A percentile compares a stretch with the other conserved stretches of the same genome.
Conservation (phyloP, 345 rosid species). For the Nasturtium officinale region DNA sequence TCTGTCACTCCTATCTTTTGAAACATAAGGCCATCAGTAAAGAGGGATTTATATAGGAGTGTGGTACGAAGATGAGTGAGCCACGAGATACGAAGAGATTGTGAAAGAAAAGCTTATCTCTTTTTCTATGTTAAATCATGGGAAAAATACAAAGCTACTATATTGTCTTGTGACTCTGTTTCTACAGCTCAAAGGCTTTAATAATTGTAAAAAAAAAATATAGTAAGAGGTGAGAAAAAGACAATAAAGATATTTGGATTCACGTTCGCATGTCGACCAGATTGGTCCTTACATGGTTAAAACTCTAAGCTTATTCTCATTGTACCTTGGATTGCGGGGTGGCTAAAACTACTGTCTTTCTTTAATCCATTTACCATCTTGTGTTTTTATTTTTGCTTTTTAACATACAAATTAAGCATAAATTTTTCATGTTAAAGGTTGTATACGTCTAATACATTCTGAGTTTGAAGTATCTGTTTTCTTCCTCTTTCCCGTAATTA, state of each 20-base stretch:
- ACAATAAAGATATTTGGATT: conserved; percentile 31
- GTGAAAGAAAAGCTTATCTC: conserved; percentile 37
- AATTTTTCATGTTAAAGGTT: neutral
- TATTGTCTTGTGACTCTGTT: conserved; percentile 35
- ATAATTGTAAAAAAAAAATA: conserved; percentile 31
- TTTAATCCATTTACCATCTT: neutral
- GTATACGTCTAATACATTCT: neutral
- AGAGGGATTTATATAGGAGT: conserved; percentile 11
- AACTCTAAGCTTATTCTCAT: neutral
- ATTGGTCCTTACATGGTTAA: conserved; percentile 3
- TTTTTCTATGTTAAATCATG: conserved; percentile 30
- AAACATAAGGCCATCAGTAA: conserved; percentile 8
- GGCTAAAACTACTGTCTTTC: neutral
- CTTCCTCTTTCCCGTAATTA: neutral
- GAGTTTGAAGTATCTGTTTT: neutral
- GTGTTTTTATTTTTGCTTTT: neutral
- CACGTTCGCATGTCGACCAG: conserved; percentile 35
- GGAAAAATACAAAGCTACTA: conserved; percentile 30
- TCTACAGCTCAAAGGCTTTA: conserved; percentile 35
- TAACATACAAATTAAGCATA: neutral
- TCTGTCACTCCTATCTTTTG: conserved; percentile 4
- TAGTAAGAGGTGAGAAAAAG: conserved; percentile 34
- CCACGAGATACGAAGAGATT: conserved; percentile 23
- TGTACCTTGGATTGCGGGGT: conserved; percentile 7
- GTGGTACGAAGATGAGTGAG: conserved; percentile 30